Evolutionary conservation across 768 basidiomycete genomes (phyloP).

Genomic region (Lentinus brumalis): DNA sequence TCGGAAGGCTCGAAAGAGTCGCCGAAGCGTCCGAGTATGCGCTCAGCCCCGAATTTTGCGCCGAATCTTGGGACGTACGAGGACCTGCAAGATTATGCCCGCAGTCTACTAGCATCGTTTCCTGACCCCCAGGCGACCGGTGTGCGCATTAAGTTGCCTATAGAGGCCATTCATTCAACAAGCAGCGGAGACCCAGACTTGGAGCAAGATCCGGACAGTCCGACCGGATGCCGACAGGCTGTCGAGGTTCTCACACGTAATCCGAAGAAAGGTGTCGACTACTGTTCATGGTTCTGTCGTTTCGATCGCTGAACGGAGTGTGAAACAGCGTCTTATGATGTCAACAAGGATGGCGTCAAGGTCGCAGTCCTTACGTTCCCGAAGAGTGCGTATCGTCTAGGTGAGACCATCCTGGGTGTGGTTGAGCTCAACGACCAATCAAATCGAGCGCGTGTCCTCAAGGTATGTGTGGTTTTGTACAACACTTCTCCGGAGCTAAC

Average conservation of each 20-base stretch:
- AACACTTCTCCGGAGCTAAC: not conserved
- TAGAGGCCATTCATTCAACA: slow-evolving; percentile 15
- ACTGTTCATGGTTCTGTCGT: not conserved
- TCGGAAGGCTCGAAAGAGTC: slow-evolving; percentile 9
- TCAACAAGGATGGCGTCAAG: slow-evolving; percentile 87
- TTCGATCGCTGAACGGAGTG: not conserved
- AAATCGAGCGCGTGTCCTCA: slow-evolving; percentile 76
- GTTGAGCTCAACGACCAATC: slow-evolving; percentile 80
- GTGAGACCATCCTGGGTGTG: slow-evolving; percentile 89
- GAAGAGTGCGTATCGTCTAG: slow-evolving; percentile 88
- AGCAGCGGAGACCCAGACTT: slow-evolving; percentile 28
- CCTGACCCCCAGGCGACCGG: slow-evolving; percentile 26
- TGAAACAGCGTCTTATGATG: slow-evolving; percentile 83
- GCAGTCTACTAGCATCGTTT: slow-evolving; percentile 49
- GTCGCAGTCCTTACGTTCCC: slow-evolving; percentile 92
- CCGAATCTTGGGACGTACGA: slow-evolving; percentile 36
- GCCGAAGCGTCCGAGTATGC: not conserved
- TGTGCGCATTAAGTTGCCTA: slow-evolving; percentile 22
- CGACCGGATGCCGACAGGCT: slow-evolving; percentile 72
- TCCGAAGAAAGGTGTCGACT: slow-evolving; percentile 73
- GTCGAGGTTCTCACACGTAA: slow-evolving; percentile 91
- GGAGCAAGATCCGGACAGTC: slow-evolving; percentile 43
- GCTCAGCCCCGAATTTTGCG: not conserved
- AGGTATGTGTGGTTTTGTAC: slow-evolving; percentile 49
- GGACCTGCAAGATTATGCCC: slow-evolving; percentile 57